phyloP scores from a whole-genome alignment of 176 grass and related monocot species.

The Musa schizocarpa region DNA sequence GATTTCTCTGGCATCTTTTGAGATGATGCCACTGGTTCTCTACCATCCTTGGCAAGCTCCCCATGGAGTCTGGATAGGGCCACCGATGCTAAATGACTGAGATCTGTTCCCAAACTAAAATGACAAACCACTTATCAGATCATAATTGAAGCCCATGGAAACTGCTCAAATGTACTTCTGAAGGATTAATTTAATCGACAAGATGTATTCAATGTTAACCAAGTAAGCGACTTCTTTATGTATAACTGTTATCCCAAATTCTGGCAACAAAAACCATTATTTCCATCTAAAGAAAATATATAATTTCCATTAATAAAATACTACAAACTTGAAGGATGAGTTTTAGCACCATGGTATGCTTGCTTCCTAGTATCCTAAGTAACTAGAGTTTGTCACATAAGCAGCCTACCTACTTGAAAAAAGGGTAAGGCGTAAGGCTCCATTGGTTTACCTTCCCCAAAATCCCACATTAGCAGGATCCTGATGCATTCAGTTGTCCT shows the following conservation, averaged over 20 bases:
- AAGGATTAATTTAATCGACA: neutral
- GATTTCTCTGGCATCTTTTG: slow-evolving; percentile 48
- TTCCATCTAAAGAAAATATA: neutral
- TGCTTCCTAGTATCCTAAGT: no score
- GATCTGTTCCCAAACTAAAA: slow-evolving; percentile 69
- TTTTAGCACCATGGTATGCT: no score
- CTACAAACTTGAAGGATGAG: no score
- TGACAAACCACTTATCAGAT: slow-evolving; percentile 3
- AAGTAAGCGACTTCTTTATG: neutral
- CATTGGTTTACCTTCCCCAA: neutral
- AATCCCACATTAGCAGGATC: neutral
- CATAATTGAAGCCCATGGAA: neutral
- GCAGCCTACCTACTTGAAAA: no score
- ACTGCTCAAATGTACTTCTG: neutral
- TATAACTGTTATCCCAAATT: neutral
- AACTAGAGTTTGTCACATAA: no score
- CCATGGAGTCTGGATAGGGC: slow-evolving; percentile 59
- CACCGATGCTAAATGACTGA: slow-evolving; percentile 56
- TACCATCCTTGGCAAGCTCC: slow-evolving; percentile 84
- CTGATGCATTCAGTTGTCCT: neutral
- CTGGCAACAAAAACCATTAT: neutral
- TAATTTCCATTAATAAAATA: no score
- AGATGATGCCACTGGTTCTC: slow-evolving; percentile 39
- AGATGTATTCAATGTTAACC: neutral
- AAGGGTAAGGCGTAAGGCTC: no score